Conservation (phyloP, 2,329 filamentous ascomycete species). For the Neodidymelliopsis sp. region DNA sequence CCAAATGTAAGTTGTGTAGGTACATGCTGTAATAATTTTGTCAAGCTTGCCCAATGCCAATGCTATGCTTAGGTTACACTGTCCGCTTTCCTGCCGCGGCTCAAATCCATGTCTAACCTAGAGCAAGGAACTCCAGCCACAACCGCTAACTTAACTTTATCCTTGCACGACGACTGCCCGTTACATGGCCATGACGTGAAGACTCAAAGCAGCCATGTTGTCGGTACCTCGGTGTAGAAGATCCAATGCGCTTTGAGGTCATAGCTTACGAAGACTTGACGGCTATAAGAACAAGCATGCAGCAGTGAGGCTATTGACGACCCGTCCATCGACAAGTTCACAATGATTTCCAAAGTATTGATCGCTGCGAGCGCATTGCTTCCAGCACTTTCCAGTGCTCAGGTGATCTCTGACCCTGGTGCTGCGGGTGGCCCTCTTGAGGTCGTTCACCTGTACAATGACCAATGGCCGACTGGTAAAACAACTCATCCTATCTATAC, state of each 20-base stretch:
- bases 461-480: slow-evolving; percentile 57
- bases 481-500: not conserved
- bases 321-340: not conserved
- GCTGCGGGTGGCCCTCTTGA: slow-evolving; percentile 55
- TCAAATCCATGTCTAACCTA: not conserved
- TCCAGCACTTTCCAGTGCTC: slow-evolving; percentile 21
- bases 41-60: not conserved
- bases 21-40: not conserved
- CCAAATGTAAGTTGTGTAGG: not conserved
- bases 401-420: slow-evolving; percentile 45
- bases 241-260: slow-evolving; percentile 3
- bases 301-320: not conserved
- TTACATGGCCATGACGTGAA: slow-evolving; percentile 37
- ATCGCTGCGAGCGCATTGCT: slow-evolving; percentile 21
- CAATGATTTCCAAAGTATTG: slow-evolving; percentile 6
- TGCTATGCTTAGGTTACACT: not conserved
- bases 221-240: not conserved
- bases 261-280: not conserved
- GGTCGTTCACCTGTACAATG: slow-evolving; percentile 59
- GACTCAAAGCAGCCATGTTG: slow-evolving; percentile 12
- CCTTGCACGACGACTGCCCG: slow-evolving; percentile 15
- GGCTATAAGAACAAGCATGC: not conserved
- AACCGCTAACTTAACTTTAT: slow-evolving; percentile 8
- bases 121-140: slow-evolving; percentile 3
- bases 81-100: not conserved